These are phyloP conservation scores for Neonothopanus nambi DNA, from an alignment of 1,284 basidiomycete species.

Conservation along the genomic window DNA sequence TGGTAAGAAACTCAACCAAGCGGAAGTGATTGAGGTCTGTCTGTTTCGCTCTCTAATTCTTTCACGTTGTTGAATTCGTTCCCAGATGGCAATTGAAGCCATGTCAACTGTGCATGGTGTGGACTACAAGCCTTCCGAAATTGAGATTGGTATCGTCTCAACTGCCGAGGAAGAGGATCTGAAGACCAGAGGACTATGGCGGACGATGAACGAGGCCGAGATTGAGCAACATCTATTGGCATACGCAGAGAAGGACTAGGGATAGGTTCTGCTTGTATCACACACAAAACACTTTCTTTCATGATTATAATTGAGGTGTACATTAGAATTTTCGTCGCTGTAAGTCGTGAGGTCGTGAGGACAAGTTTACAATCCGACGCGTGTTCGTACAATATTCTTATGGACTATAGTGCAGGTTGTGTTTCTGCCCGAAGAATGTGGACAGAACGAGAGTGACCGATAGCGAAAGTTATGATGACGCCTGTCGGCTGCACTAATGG, in stretches of 20 bases:
- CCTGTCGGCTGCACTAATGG: no score
- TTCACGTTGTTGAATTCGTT: neutral
- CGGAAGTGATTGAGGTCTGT: conserved; percentile 82
- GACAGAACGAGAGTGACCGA: no score
- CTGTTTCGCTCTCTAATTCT: conserved; percentile 31
- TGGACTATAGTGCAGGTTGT: no score
- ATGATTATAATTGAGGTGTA: no score
- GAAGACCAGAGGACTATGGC: conserved; percentile 75
- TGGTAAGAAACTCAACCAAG: conserved; percentile 62
- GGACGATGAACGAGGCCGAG: conserved; percentile 82
- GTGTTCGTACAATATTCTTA: no score
- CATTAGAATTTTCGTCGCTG: no score
- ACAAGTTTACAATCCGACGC: neutral
- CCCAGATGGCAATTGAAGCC: conserved; percentile 90
- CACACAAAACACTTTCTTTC: neutral
- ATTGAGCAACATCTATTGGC: conserved; percentile 85
- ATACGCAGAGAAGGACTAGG: conserved; percentile 90
- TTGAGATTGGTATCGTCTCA: conserved; percentile 86
- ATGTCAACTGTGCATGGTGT: conserved; percentile 93
- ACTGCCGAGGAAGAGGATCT: conserved; percentile 64
- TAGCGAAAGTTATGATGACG: no score
- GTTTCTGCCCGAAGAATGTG: no score
- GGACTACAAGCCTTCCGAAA: conserved; percentile 91
- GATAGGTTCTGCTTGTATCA: no score
- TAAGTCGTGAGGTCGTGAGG: no score